These are phyloP conservation scores for Rhinocladiella mackenziei DNA, from an alignment of 2,329 filamentous ascomycete genomes.

Conservation along the genomic window DNA sequence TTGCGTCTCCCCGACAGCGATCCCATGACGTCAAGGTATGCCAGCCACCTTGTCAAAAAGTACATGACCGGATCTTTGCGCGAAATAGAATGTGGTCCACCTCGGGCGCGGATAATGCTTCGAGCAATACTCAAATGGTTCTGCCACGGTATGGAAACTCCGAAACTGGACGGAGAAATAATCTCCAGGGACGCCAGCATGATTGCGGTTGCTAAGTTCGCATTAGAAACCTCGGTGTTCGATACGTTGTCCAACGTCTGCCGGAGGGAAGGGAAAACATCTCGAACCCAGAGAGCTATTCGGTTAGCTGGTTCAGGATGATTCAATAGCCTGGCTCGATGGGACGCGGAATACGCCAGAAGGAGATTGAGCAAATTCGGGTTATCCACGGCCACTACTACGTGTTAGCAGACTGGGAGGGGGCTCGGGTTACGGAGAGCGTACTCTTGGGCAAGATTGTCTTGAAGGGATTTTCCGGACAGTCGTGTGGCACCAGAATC, in stretches of 20 bases:
- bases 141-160: slow-evolving; percentile 76
- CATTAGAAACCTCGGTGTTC: slow-evolving; percentile 66
- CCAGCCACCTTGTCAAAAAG: slow-evolving; percentile 78
- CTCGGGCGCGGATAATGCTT: slow-evolving; percentile 66
- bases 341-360: slow-evolving; percentile 78
- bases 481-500: slow-evolving; percentile 60
- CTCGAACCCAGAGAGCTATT: slow-evolving; percentile 74
- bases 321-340: slow-evolving; percentile 68
- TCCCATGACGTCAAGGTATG: slow-evolving; percentile 76
- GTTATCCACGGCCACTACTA: slow-evolving; percentile 43
- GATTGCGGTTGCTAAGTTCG: slow-evolving; percentile 73
- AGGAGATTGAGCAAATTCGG: slow-evolving; percentile 68
- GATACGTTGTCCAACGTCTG: slow-evolving; percentile 64
- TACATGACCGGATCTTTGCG: slow-evolving; percentile 59
- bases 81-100: slow-evolving; percentile 53
- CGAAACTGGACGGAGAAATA: slow-evolving; percentile 75
- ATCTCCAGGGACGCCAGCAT: slow-evolving; percentile 83
- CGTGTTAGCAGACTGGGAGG: slow-evolving; percentile 48
- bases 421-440: slow-evolving; percentile 33
- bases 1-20: slow-evolving; percentile 60
- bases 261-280: slow-evolving; percentile 64
- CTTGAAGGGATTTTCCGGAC: slow-evolving; percentile 57
- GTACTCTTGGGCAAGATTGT: slow-evolving; percentile 59
- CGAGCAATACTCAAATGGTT: slow-evolving; percentile 71
- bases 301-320: slow-evolving; percentile 71